These are phyloP conservation scores for Carpinus fangiana DNA, from an alignment of 306 rosid genomes.

Conservation along the genomic window DNA sequence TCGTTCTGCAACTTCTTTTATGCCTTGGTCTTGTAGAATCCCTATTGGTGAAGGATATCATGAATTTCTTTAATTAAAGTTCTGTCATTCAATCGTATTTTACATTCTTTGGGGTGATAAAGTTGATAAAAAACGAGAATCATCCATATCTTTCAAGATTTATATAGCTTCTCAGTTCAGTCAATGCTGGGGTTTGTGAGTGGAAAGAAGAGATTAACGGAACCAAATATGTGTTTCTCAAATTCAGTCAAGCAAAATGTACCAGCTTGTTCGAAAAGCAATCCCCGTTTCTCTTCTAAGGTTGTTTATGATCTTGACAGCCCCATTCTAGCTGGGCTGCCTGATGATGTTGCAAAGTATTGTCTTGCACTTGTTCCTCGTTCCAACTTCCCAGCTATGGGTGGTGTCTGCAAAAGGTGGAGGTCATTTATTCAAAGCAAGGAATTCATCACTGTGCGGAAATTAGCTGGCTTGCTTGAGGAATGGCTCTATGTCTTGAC, in stretches of 20 bases:
- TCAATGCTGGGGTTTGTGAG: slow-evolving; percentile 60
- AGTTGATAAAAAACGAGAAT: slow-evolving; percentile 31
- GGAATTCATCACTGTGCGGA: slow-evolving; percentile 68
- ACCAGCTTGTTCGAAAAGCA: slow-evolving; percentile 41
- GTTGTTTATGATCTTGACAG: slow-evolving; percentile 37
- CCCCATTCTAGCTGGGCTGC: slow-evolving; percentile 73
- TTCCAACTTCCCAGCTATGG: slow-evolving; percentile 62
- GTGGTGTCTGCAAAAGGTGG: slow-evolving; percentile 84
- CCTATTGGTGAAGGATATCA: slow-evolving; percentile 81
- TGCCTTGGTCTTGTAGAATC: slow-evolving; percentile 92
- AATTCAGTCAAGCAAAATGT: slow-evolving; percentile 41
- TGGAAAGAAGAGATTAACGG: slow-evolving; percentile 59
- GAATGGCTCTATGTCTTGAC: slow-evolving; percentile 93
- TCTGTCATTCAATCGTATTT: slow-evolving; percentile 23
- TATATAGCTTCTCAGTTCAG: slow-evolving; percentile 30
- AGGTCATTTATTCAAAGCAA: slow-evolving; percentile 76
- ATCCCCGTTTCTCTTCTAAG: slow-evolving; percentile 35
- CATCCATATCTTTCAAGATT: slow-evolving; percentile 31
- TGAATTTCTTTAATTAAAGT: slow-evolving; percentile 53
- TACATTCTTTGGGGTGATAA: slow-evolving; percentile 28
- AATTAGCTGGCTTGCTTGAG: slow-evolving; percentile 74
- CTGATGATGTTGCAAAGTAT: slow-evolving; percentile 85
- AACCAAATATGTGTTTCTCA: slow-evolving; percentile 60
- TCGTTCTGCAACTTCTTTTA: slow-evolving; percentile 71
- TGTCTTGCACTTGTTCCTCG: slow-evolving; percentile 97